Evolutionary conservation across 2,329 filamentous ascomycete species (phyloP).

Genomic region (Sordariomycetes sp.): DNA sequence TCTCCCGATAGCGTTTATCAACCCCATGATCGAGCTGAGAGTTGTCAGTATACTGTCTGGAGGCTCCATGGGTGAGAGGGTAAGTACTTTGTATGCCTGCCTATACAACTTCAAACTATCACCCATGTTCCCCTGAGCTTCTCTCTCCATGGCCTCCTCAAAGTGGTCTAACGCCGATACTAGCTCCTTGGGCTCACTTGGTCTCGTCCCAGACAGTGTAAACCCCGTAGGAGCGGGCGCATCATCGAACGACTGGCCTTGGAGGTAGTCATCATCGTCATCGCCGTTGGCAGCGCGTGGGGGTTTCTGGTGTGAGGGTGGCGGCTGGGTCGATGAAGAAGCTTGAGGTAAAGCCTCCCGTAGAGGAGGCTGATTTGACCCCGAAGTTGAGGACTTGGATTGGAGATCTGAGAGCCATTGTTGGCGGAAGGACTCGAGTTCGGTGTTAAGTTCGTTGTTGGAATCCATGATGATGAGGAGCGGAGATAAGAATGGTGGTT

Average conservation of each 20-base stretch:
- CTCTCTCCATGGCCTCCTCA: constrained; percentile 82
- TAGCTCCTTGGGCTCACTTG: constrained; percentile 35
- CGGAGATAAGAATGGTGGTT: not conserved
- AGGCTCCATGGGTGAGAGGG: not conserved
- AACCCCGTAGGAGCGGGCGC: constrained; percentile 5
- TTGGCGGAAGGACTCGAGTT: constrained; percentile 77
- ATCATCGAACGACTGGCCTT: constrained; percentile 23
- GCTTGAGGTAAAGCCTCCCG: no score
- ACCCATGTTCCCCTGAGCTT: constrained; percentile 74
- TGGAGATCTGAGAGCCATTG: constrained; percentile 79
- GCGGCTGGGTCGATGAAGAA: not conserved
- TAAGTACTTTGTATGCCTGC: constrained; percentile 69
- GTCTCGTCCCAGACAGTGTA: constrained; percentile 7
- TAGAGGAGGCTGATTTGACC: not conserved
- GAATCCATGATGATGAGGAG: constrained; percentile 10
- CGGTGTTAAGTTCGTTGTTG: constrained; percentile 43
- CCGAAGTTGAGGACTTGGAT: constrained; percentile 13
- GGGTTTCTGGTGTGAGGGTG: constrained; percentile 11
- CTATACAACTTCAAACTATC: constrained; percentile 85
- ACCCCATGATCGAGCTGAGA: constrained; percentile 82
- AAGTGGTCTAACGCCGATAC: constrained; percentile 83
- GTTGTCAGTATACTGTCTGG: constrained; percentile 6
- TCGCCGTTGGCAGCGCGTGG: constrained; percentile 13
- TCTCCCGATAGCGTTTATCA: constrained; percentile 80
- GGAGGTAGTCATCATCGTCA: constrained; percentile 24